Percentiles rank a stretch among this genome's conserved stretches.
Evolutionary conservation across 2,329 filamentous ascomycete genomes (phyloP).

Genomic region (Diaporthe sp.): DNA sequence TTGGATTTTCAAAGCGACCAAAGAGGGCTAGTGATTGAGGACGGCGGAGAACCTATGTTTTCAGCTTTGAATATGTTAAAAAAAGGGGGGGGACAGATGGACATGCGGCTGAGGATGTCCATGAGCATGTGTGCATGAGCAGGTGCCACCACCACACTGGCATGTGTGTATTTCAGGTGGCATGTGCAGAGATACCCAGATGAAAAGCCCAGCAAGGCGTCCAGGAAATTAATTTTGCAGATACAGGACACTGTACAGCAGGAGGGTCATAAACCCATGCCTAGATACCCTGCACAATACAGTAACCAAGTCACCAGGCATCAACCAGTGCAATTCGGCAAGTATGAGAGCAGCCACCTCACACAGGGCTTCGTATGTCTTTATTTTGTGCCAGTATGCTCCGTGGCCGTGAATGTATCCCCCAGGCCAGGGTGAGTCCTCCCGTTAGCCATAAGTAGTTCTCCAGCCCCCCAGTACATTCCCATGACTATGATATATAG

Average conservation of each 20-base stretch:
- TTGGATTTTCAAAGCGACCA: not conserved
- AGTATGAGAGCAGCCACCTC: not conserved
- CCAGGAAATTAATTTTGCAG: not conserved
- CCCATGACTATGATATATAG: not conserved
- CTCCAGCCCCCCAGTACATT: not conserved
- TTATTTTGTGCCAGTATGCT: not conserved
- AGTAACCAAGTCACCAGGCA: not conserved
- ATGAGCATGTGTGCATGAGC: not conserved
- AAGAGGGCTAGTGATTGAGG: not conserved
- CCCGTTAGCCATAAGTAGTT: not conserved
- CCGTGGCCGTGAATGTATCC: not conserved
- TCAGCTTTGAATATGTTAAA: conserved; percentile 9
- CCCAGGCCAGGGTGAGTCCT: not conserved
- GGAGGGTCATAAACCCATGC: not conserved
- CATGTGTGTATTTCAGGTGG: not conserved
- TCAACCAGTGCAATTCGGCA: not conserved
- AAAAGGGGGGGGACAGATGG: not conserved
- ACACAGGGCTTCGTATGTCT: not conserved
- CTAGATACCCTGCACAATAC: not conserved
- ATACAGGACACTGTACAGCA: not conserved
- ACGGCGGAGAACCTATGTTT: not conserved
- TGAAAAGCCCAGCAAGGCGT: conserved; percentile 21
- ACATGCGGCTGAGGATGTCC: not conserved
- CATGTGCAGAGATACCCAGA: conserved; percentile 23
- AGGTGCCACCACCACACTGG: not conserved